Conservation (phyloP, 176 grass and related monocot species). For the Hyparrhenia diplandra region DNA sequence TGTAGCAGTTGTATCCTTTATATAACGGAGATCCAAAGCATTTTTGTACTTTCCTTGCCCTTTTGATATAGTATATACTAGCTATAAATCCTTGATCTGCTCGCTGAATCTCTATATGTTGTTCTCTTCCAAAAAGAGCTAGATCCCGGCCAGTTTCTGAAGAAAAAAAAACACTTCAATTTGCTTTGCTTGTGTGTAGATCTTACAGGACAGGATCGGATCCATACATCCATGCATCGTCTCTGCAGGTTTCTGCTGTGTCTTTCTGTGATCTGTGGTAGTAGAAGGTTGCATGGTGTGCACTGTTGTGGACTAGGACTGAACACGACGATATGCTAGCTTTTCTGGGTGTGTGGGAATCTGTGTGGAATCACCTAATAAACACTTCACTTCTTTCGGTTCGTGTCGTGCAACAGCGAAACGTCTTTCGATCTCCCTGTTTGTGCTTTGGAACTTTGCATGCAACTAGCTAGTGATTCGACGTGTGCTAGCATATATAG, state of each 20-base stretch:
- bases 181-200: neutral
- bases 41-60: conserved; percentile 19
- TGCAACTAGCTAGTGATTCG: conserved; percentile 38
- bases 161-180: neutral
- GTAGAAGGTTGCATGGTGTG: neutral
- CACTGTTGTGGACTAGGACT: conserved; percentile 31
- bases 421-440: conserved; percentile 43
- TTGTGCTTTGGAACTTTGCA: conserved; percentile 51
- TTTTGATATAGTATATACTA: neutral
- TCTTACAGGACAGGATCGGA: conserved; percentile 8
- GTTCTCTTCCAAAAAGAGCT: neutral
- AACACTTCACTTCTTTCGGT: conserved; percentile 23
- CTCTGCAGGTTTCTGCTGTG: neutral
- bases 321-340: conserved; percentile 20
- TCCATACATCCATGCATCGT: neutral
- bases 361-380: neutral
- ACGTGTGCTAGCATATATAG: conserved; percentile 25
- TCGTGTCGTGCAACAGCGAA: conserved; percentile 44
- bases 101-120: neutral
- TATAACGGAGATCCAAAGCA: neutral
- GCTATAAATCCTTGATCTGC: neutral
- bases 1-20: neutral
- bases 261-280: conserved; percentile 1
- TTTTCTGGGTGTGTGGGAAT: conserved; percentile 10
- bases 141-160: neutral